phyloP scores from a whole-genome alignment of 2,329 filamentous ascomycete genomes.

The Fusarium ramigenum region DNA sequence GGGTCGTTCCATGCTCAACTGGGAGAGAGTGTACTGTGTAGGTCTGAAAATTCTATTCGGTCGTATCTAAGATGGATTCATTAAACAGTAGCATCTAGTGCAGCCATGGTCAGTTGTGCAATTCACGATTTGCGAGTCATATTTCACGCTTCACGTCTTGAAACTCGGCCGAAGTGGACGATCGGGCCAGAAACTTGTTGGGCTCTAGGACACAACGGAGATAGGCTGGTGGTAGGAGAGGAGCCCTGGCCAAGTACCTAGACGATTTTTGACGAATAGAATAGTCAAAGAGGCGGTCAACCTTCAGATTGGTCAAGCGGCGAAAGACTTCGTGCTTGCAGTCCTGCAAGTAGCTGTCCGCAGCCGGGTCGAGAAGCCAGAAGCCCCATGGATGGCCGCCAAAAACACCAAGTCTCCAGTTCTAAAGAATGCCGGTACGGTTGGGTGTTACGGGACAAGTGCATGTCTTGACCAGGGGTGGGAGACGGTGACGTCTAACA shows the following conservation, averaged over 20 bases:
- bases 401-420: conserved; percentile 26
- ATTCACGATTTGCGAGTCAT: conserved; percentile 38
- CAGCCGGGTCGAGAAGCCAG: conserved; percentile 34
- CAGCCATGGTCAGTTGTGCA: conserved; percentile 28
- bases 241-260: conserved; percentile 19
- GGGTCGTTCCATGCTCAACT: conserved; percentile 34
- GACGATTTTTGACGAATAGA: conserved; percentile 32
- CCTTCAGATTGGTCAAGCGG: conserved; percentile 36
- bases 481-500: conserved; percentile 38
- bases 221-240: conserved; percentile 16
- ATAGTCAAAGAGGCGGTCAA: conserved; percentile 40
- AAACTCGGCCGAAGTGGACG: conserved; percentile 15
- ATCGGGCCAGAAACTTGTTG: conserved; percentile 20
- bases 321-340: conserved; percentile 29
- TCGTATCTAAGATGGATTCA: conserved; percentile 38
- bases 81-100: conserved; percentile 41
- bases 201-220: conserved; percentile 24
- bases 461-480: conserved; percentile 22
- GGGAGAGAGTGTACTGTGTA: conserved; percentile 38
- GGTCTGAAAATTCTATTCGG: conserved; percentile 36
- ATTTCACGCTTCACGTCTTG: conserved; percentile 26
- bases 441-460: conserved; percentile 13
- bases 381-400: conserved; percentile 25
- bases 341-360: conserved; percentile 35
- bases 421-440: conserved; percentile 23